Evolutionary conservation across 2,329 filamentous ascomycete genomes (phyloP).

Genomic region (Colletotrichum navitas): DNA sequence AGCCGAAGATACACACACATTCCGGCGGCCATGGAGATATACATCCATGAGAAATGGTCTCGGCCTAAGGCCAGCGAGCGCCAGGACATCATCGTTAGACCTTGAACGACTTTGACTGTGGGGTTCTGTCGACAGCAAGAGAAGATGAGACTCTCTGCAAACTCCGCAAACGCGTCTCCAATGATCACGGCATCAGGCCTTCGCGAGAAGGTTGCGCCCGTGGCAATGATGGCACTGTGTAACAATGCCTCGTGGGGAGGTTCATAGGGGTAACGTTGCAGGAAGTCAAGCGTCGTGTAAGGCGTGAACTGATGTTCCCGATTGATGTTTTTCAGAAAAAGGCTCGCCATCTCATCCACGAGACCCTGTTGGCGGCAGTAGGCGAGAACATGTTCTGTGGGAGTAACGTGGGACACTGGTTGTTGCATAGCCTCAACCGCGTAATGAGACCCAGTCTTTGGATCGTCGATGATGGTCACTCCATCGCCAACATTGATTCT

Average conservation of each 20-base stretch:
- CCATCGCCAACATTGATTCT: conserved; percentile 42
- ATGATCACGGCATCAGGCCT: conserved; percentile 23
- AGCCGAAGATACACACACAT: conserved; percentile 41
- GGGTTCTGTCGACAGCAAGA: conserved; percentile 40
- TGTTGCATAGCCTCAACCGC: conserved; percentile 17
- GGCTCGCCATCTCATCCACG: conserved; percentile 32
- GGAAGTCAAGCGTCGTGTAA: conserved; percentile 31
- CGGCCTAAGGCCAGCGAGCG: conserved; percentile 40
- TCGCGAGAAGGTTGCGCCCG: conserved; percentile 34
- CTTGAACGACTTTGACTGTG: conserved; percentile 37
- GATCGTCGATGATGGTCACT: conserved; percentile 42
- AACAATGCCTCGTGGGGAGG: conserved; percentile 32
- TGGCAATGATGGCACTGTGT: conserved; percentile 40
- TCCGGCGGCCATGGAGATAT: conserved; percentile 43
- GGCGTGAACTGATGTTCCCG: conserved; percentile 42
- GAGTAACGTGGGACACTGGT: background rate
- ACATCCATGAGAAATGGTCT: conserved; percentile 43
- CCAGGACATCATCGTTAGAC: conserved; percentile 43
- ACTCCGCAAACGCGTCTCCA: conserved; percentile 37
- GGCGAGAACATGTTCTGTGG: conserved; percentile 28
- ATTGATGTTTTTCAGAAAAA: conserved; percentile 42
- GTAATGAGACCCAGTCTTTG: conserved; percentile 34
- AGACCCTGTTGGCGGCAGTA: conserved; percentile 37
- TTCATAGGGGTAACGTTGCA: conserved; percentile 38
- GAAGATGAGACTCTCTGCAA: conserved; percentile 40